Base-by-base conservation (phyloP, 768 basidiomycete species). In the Russula ochroleuca region DNA sequence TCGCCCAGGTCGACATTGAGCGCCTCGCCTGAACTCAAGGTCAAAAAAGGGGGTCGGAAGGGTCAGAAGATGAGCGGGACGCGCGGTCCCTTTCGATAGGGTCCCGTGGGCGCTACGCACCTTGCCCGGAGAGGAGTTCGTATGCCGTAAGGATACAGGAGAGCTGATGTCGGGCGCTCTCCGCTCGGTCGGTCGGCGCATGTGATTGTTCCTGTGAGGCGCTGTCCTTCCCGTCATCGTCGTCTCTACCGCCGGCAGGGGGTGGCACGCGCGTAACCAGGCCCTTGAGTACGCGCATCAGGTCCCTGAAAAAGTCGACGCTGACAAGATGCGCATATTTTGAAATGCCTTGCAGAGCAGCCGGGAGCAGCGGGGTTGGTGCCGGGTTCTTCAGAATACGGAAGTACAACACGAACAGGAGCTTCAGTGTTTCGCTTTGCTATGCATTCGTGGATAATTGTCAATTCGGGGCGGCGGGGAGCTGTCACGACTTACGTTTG, bases 381-480 rank as follows among this genome's bases (percentile, higher is more conserved):
- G 78, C 79, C 13, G 91, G 85, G 72, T 85, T 86, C 76, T 98
- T 99, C 68, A 99, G 80, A 69, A 98, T 90, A 66, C 90, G 87
- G 77, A 99, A 98, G 78, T 99, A 99, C 52, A 99, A 80, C 19
- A 94, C 93, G 74, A 99, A 99, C 52, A 98, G 81, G 67, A 98
- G 86, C 74, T 99, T 98, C 69, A 99, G 81, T 56, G 96, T 98
- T 79, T 99, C 97, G 21, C 95, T 98, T 81, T 97, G 95, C 94
- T 97, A 70, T n/a, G 40, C 56, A 55, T 55, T 38, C 53, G 54
- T 48, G 61, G 11, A 65, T 51, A 47, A 59, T 21, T 53, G 41
- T 54, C 63, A 47, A 47, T 59, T 59, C 17, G 52, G 38, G 33
- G 57, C 50, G 47, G 41, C 19, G 33, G 43, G 51, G 52, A 60